Percentiles rank a stretch among this genome's conserved stretches.
phyloP scores from a whole-genome alignment of 768 basidiomycete species.

The Cystobasidium ongulense region DNA sequence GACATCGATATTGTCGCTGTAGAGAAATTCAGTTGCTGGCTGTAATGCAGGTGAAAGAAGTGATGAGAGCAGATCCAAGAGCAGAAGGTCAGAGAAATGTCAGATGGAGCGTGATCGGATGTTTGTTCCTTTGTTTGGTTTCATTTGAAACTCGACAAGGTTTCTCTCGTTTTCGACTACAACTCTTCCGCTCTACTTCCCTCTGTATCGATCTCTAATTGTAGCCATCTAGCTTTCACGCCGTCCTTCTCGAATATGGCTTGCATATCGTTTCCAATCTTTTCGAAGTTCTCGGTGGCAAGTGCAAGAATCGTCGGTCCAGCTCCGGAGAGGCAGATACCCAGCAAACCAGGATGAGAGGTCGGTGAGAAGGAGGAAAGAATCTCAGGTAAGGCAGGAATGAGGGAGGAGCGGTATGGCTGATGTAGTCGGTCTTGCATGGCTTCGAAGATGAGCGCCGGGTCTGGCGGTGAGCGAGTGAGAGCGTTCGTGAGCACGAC shows the following conservation, averaged over 20 bases:
- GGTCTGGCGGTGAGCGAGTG: slow-evolving; percentile 78
- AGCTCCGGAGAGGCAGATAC: slow-evolving; percentile 94
- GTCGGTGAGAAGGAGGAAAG: slow-evolving; percentile 76
- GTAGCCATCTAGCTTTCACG: slow-evolving; percentile 81
- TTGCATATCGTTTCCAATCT: slow-evolving; percentile 49
- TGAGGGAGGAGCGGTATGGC: slow-evolving; percentile 73
- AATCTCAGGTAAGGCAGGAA: slow-evolving; percentile 89
- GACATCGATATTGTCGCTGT: too few relatives aligned
- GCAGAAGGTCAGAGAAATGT: not conserved
- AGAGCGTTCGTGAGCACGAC: slow-evolving; percentile 94
- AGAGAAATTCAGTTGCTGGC: too few relatives aligned
- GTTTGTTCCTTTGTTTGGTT: not conserved
- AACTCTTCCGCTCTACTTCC: slow-evolving; percentile 45
- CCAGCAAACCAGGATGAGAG: slow-evolving; percentile 86
- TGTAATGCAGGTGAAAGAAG: too few relatives aligned
- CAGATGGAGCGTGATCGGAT: not conserved
- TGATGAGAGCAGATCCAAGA: not conserved
- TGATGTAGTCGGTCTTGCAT: slow-evolving; percentile 99
- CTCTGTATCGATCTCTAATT: slow-evolving; percentile 58
- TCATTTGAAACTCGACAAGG: not conserved
- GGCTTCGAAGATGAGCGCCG: slow-evolving; percentile 94
- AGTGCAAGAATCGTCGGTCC: slow-evolving; percentile 95
- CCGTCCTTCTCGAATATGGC: slow-evolving; percentile 51
- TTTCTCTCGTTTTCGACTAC: too few relatives aligned
- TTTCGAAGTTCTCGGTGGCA: slow-evolving; percentile 73